Evolutionary conservation across 768 basidiomycete genomes (phyloP).

Genomic region (Candolleomyces eurysporus): DNA sequence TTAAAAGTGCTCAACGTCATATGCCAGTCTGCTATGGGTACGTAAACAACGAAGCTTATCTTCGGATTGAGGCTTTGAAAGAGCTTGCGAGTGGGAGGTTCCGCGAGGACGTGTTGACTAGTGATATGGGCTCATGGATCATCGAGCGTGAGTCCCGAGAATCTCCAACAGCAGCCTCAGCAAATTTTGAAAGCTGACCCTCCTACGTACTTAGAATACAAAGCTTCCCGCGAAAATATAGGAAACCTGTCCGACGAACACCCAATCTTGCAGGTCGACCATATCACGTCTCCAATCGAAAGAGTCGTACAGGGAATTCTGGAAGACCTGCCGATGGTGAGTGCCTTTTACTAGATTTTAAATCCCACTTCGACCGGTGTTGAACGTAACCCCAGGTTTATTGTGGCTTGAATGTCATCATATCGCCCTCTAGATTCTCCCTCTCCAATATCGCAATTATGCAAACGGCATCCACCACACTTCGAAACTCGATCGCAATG

Average conservation of each 20-base stretch:
- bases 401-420: conserved; percentile 30
- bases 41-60: conserved; percentile 27
- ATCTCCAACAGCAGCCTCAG: neutral
- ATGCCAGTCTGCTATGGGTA: conserved; percentile 21
- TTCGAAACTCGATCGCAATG: conserved; percentile 23
- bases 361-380: neutral
- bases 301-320: conserved; percentile 11
- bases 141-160: conserved; percentile 20
- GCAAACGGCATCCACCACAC: conserved; percentile 31
- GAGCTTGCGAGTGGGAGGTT: conserved; percentile 24
- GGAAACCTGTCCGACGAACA: conserved; percentile 23
- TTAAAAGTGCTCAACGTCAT: neutral
- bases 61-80: conserved; percentile 30
- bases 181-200: neutral
- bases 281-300: conserved; percentile 10
- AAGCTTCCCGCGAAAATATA: conserved; percentile 19
- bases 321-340: conserved; percentile 32
- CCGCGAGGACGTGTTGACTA: conserved; percentile 38
- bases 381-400: conserved; percentile 26
- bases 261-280: conserved; percentile 9
- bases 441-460: conserved; percentile 39
- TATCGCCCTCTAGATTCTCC: conserved; percentile 33
- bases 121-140: conserved; percentile 31
- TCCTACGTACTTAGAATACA: conserved; percentile 23
- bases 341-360: neutral